A percentile compares a stretch with the other conserved stretches of the same genome.
phyloP scores from a whole-genome alignment of 805 yeast genomes.

The Lipomyces yamadae region DNA sequence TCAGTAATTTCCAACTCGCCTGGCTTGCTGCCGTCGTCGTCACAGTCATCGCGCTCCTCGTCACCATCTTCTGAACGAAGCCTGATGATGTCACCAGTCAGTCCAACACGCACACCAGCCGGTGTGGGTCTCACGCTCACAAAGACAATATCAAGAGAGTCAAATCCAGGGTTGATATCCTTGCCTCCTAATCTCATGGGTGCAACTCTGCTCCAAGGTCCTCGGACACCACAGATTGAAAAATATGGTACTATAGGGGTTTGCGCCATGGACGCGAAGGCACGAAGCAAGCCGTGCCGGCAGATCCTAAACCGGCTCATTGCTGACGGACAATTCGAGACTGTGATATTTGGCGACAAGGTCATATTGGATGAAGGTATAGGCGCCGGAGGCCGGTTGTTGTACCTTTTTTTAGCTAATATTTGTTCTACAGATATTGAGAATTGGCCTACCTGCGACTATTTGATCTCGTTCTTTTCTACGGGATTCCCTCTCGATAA shows the following conservation, averaged over 20 bases:
- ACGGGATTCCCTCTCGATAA: constrained; percentile 95
- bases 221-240: constrained; percentile 30
- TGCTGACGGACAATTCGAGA: constrained; percentile 89
- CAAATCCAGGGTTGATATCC: constrained; percentile 14
- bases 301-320: constrained; percentile 85
- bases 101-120: constrained; percentile 27
- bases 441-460: constrained; percentile 99
- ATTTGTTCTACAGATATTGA: constrained; percentile 57
- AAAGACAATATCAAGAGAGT: constrained; percentile 32
- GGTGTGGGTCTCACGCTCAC: constrained; percentile 24
- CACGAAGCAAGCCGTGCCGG: constrained; percentile 92
- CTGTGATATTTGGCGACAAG: constrained; percentile 96
- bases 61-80: constrained; percentile 20
- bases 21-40: constrained; percentile 8
- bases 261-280: constrained; percentile 98
- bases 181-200: constrained; percentile 29
- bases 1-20: neutral
- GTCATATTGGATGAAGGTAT: constrained; percentile 82
- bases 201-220: constrained; percentile 35
- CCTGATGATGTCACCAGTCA: constrained; percentile 18
- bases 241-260: constrained; percentile 91
- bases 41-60: constrained; percentile 20
- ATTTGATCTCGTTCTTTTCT: constrained; percentile 89
- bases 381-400: neutral
- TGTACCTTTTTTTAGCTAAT: neutral